Conservation (phyloP, 2,329 filamentous ascomycete species). For the Pseudofabraea citricarpa region DNA sequence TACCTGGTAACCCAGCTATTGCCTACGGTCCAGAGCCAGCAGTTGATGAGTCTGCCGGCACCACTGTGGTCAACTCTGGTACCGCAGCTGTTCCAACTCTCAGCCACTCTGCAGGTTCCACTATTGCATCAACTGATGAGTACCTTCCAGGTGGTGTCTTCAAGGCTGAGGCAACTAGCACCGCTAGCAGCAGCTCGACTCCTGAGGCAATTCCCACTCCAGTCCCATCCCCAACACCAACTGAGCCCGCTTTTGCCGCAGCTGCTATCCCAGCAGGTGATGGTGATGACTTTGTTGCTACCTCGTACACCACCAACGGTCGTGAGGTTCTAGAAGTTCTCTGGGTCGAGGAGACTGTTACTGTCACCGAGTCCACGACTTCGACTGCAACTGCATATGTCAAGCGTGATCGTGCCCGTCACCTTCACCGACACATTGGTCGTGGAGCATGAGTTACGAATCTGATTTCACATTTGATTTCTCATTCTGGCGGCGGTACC, state of each 20-base stretch:
- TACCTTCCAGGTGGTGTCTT: conserved; percentile 29
- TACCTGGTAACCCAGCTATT: conserved; percentile 62
- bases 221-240: neutral
- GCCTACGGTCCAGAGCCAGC: conserved; percentile 37
- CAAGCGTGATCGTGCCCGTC: conserved; percentile 1
- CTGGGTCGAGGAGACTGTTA: conserved; percentile 51
- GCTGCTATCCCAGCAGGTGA: conserved; percentile 12
- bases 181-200: neutral
- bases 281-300: conserved; percentile 36
- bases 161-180: conserved; percentile 7
- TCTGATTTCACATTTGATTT: no score
- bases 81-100: conserved; percentile 21
- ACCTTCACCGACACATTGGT: neutral
- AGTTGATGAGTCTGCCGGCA: conserved; percentile 14
- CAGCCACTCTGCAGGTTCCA: conserved; percentile 21
- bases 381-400: conserved; percentile 1
- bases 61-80: conserved; percentile 10
- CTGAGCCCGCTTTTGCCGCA: conserved; percentile 12
- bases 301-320: conserved; percentile 46
- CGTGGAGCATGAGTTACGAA: no score
- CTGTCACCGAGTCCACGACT: conserved; percentile 35
- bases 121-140: conserved; percentile 12
- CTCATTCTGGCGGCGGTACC: no score
- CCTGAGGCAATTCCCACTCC: neutral
- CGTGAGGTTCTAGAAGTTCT: conserved; percentile 50